Evolutionary conservation across 768 basidiomycete species (phyloP), one percentile per base, ranked within the genome.

Genomic region (Russula vinacea): DNA sequence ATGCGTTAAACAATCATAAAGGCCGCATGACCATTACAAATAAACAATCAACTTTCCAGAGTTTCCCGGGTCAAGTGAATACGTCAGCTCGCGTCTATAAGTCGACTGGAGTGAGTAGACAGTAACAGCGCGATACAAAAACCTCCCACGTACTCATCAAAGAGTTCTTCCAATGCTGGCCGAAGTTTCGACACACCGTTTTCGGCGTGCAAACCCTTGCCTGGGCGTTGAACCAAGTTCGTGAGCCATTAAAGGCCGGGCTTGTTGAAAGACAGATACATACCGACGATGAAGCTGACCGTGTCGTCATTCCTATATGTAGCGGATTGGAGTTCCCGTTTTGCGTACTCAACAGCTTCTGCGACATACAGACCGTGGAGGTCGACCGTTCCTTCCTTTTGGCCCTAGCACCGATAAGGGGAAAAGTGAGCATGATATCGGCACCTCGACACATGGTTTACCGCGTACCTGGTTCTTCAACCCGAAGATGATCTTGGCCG

Each of bases 391-490:
- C 59, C 55, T 44, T 61, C 19, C 42, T 17, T 17, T 26, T n/a
- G 42, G 32, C 13, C 24, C 64, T 65, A 32, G 8, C 16, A 47
- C 19, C 19, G 37, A 55, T 9, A 17, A 32, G 8, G 53, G 14
- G 24, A 35, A 29, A 22, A 37, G 54, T 51, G 39, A 44, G 58
- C 11, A 50, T 40, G 53, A 33, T 11, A 7, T 26, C n/a, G 0
- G 13, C 14, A 39, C n/a, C 40, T 40, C 16, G 37, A 33, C 16
- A 49, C 16, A 44, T 40, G 10, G n/a, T 4, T 44, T 44, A n/a
- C 3, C 3, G 3, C 58, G n/a, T 42, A 65, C 64, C 64, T 65
- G 55, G 47, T 65, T 65, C 11, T 65, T 65, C 40, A 56, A 24
- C 26, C 2, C 52, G 4, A 65, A 61, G 8, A 57, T 24, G 5